phyloP scores from a whole-genome alignment of 2,329 filamentous ascomycete species.

The Xylaria sp. region DNA sequence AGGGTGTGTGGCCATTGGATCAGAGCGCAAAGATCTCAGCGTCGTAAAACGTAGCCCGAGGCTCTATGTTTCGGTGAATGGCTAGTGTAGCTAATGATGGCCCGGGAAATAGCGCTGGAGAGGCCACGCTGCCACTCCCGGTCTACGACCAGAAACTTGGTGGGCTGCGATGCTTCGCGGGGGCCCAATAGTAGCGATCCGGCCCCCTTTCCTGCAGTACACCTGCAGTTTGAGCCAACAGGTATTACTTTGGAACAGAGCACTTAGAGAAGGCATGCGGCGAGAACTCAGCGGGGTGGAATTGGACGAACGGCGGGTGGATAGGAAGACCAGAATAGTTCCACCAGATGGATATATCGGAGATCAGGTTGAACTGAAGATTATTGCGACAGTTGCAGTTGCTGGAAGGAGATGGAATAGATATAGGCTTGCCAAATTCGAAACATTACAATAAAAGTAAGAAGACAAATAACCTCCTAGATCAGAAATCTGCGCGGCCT shows the following conservation, averaged over 20 bases:
- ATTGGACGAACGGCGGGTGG: not conserved
- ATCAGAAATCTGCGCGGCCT: not conserved
- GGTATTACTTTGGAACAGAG: not conserved
- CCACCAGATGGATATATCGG: not conserved
- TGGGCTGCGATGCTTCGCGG: conserved; percentile 9
- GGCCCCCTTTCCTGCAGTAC: conserved; percentile 20
- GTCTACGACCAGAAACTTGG: not conserved
- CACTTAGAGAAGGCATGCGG: not conserved
- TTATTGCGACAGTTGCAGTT: not conserved
- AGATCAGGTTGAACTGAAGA: not conserved
- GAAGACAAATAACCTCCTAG: not conserved
- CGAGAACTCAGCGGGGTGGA: not conserved
- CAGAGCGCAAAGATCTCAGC: not conserved
- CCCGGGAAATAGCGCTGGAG: not conserved
- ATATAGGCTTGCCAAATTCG: not conserved
- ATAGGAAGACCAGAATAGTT: not conserved
- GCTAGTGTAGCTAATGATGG: not conserved
- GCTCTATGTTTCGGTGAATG: conserved; percentile 9
- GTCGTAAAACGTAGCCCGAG: conserved; percentile 5
- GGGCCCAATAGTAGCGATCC: conserved; percentile 9
- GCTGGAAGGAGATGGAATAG: not conserved
- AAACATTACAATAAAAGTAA: not conserved
- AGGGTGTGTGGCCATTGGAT: conserved; percentile 36
- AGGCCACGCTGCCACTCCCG: not conserved
- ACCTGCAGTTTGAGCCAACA: conserved; percentile 17